phyloP scores from a whole-genome alignment of 2,329 filamentous ascomycete genomes.

The Aspergillus chevalieri region DNA sequence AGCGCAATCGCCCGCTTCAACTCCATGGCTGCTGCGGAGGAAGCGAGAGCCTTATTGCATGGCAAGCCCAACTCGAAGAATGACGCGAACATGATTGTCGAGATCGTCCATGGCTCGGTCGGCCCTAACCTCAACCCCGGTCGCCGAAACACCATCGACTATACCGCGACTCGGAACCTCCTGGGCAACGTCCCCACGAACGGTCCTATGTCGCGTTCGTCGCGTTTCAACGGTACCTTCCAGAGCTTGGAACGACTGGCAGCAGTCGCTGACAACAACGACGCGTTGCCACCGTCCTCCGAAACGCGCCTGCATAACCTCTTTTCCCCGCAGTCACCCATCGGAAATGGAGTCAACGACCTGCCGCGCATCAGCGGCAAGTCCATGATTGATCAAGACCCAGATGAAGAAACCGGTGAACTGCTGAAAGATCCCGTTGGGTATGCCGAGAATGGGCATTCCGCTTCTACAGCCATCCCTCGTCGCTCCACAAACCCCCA shows the following conservation, averaged over 20 bases:
- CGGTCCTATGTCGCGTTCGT: slow-evolving; percentile 45
- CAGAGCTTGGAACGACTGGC: slow-evolving; percentile 54
- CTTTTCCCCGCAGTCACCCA: slow-evolving; percentile 57
- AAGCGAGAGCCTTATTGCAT: slow-evolving; percentile 54
- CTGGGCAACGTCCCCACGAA: slow-evolving; percentile 25
- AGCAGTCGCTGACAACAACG: slow-evolving; percentile 44
- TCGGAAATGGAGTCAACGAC: slow-evolving; percentile 49
- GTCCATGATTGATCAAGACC: slow-evolving; percentile 58
- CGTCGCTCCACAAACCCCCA: slow-evolving; percentile 68
- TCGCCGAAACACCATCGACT: slow-evolving; percentile 51
- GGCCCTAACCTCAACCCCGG: slow-evolving; percentile 26
- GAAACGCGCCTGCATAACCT: slow-evolving; percentile 50
- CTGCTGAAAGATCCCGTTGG: slow-evolving; percentile 58
- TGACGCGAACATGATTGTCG: slow-evolving; percentile 53
- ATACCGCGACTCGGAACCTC: slow-evolving; percentile 32
- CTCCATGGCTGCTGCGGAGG: slow-evolving; percentile 51
- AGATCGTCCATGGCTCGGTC: slow-evolving; percentile 44
- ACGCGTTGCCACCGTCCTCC: slow-evolving; percentile 46
- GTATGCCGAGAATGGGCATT: slow-evolving; percentile 64
- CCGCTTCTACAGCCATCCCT: slow-evolving; percentile 33
- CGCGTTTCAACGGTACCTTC: slow-evolving; percentile 57
- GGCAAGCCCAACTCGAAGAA: slow-evolving; percentile 58
- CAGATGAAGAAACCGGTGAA: slow-evolving; percentile 58
- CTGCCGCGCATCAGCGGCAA: slow-evolving; percentile 52
- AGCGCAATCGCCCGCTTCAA: slow-evolving; percentile 56